phyloP scores from a whole-genome alignment of 1,284 basidiomycete genomes.

The Salmacisia buchloeana region DNA sequence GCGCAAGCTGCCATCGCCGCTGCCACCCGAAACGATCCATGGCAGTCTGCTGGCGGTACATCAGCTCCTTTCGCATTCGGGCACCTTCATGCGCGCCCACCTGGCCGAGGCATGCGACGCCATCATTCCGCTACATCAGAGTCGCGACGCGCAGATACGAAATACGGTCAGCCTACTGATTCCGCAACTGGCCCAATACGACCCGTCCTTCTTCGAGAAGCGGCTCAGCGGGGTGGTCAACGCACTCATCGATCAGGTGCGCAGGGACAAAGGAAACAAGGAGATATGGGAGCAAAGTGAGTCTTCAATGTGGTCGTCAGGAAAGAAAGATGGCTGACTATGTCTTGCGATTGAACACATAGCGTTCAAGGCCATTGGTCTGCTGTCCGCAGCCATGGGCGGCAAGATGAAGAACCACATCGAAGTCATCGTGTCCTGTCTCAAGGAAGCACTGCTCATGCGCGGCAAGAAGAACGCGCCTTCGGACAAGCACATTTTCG shows the following conservation, averaged over 20 bases:
- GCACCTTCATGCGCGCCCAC: conserved; percentile 90
- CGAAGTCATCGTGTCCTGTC: conserved; percentile 81
- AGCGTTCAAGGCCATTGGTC: conserved; percentile 89
- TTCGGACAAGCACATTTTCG: conserved; percentile 91
- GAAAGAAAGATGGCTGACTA: too few species aligned
- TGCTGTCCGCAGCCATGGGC: conserved; percentile 83
- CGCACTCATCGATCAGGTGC: conserved; percentile 33
- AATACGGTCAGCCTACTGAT: conserved; percentile 46
- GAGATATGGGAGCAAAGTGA: conserved; percentile 3
- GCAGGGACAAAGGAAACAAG: conserved; percentile 33
- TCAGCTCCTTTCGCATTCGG: conserved; percentile 84
- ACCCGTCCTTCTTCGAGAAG: conserved; percentile 24
- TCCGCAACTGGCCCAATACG: conserved; percentile 45
- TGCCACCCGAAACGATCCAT: conserved; percentile 74
- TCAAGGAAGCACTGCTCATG: conserved; percentile 79
- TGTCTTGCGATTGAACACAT: too few species aligned
- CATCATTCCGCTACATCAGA: conserved; percentile 84
- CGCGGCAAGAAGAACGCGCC: conserved; percentile 88
- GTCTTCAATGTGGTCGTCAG: conserved; percentile 51
- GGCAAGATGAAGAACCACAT: conserved; percentile 95
- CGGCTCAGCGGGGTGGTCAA: conserved; percentile 37
- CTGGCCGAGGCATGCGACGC: conserved; percentile 85
- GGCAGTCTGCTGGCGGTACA: conserved; percentile 88
- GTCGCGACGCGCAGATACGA: conserved; percentile 83
- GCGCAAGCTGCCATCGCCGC: conserved; percentile 56